These are phyloP conservation scores for Kwoniella sp. DNA, from an alignment of 768 basidiomycete genomes.

Conservation along the genomic window DNA sequence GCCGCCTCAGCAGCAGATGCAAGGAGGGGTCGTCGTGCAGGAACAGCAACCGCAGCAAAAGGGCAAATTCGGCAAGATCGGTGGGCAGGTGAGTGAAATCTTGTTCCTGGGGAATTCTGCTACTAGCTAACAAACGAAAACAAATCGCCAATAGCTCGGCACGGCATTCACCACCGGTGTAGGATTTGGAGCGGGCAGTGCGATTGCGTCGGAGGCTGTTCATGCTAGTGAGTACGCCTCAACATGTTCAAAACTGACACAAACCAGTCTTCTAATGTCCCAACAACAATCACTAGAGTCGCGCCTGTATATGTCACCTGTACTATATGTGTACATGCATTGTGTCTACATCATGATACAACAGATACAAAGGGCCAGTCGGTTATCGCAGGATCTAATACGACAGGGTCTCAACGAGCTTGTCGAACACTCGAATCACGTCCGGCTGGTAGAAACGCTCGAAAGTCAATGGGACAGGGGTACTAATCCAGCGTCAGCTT, in stretches of 20 bases:
- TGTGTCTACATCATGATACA: constrained; percentile 2
- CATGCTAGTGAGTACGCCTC: constrained; percentile 21
- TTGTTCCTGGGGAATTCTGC: background rate
- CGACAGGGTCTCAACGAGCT: constrained; percentile 75
- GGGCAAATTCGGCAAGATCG: constrained; percentile 45
- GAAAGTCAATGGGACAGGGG: constrained; percentile 79
- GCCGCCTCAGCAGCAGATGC: constrained; percentile 26
- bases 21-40: constrained; percentile 19
- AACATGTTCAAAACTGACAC: background rate
- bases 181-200: constrained; percentile 41
- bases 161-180: constrained; percentile 34
- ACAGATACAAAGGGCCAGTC: background rate
- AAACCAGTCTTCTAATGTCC: constrained; percentile 9
- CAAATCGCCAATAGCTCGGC: constrained; percentile 28
- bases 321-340: constrained; percentile 27
- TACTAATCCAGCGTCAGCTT: constrained; percentile 59
- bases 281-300: background rate
- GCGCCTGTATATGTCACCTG: background rate
- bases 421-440: constrained; percentile 77
- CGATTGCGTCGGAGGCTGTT: constrained; percentile 29
- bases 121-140: too few relatives aligned
- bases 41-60: constrained; percentile 24
- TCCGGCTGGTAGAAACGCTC: constrained; percentile 95
- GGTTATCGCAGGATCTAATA: constrained; percentile 52
- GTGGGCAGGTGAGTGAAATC: constrained; percentile 39